A percentile compares a stretch with the other conserved stretches of the same genome.
These are phyloP conservation scores for Dioscorea dumetorum DNA, from an alignment of 106 monocot genomes.

Conservation along the genomic window DNA sequence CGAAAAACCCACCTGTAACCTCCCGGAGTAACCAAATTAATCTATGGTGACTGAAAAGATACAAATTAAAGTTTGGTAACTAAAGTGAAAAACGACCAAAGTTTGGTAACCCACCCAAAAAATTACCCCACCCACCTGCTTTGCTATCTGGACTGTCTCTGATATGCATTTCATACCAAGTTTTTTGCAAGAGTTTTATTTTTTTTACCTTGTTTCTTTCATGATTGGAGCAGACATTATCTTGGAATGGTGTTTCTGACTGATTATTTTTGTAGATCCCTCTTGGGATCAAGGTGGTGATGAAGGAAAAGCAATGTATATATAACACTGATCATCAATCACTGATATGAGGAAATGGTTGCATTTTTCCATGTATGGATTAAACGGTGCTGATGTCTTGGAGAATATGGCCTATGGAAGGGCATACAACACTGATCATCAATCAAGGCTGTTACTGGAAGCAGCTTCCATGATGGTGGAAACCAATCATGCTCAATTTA, in stretches of 20 bases:
- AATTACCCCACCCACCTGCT: too few species aligned
- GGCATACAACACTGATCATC: slow-evolving; percentile 98
- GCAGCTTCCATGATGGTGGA: slow-evolving; percentile 99
- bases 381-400: slow-evolving; percentile 89
- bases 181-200: too few species aligned
- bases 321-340: neutral
- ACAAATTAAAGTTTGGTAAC: too few species aligned
- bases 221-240: too few species aligned
- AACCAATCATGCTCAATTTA: slow-evolving; percentile 40
- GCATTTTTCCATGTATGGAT: slow-evolving; percentile 55
- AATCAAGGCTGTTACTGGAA: slow-evolving; percentile 89
- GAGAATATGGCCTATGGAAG: slow-evolving; percentile 99
- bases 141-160: too few species aligned
- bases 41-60: too few species aligned
- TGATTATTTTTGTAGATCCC: slow-evolving; percentile 48
- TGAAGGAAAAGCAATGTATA: slow-evolving; percentile 95
- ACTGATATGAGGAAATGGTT: neutral
- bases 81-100: too few species aligned
- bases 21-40: too few species aligned
- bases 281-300: slow-evolving; percentile 97
- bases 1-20: too few species aligned
- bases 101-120: too few species aligned
- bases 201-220: too few species aligned
- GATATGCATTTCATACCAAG: too few species aligned
- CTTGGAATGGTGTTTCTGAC: neutral